Conservation (phyloP, 139 green algal genomes). For the Choricystis sp. region DNA sequence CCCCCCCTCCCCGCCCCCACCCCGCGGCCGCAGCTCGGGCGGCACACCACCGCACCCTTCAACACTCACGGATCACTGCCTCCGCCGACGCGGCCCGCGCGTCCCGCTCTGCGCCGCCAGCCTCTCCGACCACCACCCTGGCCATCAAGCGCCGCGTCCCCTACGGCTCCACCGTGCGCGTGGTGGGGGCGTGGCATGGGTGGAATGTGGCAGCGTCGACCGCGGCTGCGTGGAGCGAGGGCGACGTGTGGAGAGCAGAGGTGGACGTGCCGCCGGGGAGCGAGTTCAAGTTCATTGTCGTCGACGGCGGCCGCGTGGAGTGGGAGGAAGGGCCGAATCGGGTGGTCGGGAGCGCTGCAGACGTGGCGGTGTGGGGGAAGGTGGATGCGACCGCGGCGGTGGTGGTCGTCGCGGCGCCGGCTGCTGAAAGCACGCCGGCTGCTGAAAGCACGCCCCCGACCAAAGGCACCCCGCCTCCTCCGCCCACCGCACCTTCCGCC, state of each 20-base stretch:
- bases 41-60: too few relatives aligned
- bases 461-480: not conserved
- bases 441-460: not conserved
- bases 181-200: constrained; percentile 23
- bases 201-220: constrained; percentile 22
- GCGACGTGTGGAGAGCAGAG: constrained; percentile 25
- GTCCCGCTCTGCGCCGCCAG: too few relatives aligned
- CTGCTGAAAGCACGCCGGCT: too few relatives aligned
- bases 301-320: constrained; percentile 1
- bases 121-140: constrained; percentile 1
- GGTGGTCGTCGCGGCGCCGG: too few relatives aligned
- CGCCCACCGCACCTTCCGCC: constrained; percentile 5
- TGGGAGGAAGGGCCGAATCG: constrained; percentile 6
- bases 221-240: constrained; percentile 30
- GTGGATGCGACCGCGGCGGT: not conserved
- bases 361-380: not conserved
- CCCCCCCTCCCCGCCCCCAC: too few relatives aligned
- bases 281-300: constrained; percentile 30
- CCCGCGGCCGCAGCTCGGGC: too few relatives aligned
- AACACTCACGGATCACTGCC: too few relatives aligned
- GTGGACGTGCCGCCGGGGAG: constrained; percentile 16
- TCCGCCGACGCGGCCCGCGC: too few relatives aligned
- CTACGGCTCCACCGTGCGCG: constrained; percentile 6
- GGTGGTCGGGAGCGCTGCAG: not conserved
- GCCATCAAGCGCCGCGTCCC: constrained; percentile 3